Evolutionary conservation across 2,329 filamentous ascomycete species (phyloP), one percentile per base, ranked within the genome.

Genomic region (Sarocladiaceae sp.): DNA sequence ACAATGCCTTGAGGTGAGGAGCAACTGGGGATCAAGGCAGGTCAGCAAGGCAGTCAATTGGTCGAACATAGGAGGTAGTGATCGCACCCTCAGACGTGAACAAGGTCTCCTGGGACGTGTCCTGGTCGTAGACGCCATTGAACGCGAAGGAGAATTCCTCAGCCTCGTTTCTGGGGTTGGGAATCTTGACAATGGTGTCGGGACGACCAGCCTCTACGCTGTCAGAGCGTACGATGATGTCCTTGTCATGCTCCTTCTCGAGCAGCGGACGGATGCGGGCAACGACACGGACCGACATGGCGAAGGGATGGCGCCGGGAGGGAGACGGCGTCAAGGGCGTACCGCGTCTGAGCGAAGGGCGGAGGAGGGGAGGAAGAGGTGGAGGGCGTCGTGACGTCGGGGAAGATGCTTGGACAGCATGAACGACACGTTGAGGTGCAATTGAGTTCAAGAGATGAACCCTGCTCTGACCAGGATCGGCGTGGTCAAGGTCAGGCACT

Each of bases 71-170:
- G 15, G 32, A 33, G 11, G 16, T 31, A 16, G 11, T 16, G 12
- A 45, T 37, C 10, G 31, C 73, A 89, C 88, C 87, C 78, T 97
- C 91, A 29, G 83, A 79, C 51, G 90, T 86, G 62, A 95, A 98
- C 46, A 98, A 68, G 51, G 86, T 78, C 64, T 95, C 87, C 62
- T 98, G 91, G 7, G 86, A 80, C 13, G 86, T 83, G 27, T 76
- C 65, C 55, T 83, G 79, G 58, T 88, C 88, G 64, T 95, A 97
- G 45, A 97, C 91, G 53, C 85, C 80, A 71, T 93, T 94, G 74
- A 97, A 97, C 43, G 90, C 80, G 62, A 97, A 98, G 44, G 85
- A 89, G 66, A 90, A 97, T 58, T 90, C 85, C 65, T 97, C 91
- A 18, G 77, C 72, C 51, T 88, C 86, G 58, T 96, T 96, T 70